These are phyloP conservation scores for Ogataea corticis DNA, from an alignment of 805 yeast species.

Conservation along the genomic window DNA sequence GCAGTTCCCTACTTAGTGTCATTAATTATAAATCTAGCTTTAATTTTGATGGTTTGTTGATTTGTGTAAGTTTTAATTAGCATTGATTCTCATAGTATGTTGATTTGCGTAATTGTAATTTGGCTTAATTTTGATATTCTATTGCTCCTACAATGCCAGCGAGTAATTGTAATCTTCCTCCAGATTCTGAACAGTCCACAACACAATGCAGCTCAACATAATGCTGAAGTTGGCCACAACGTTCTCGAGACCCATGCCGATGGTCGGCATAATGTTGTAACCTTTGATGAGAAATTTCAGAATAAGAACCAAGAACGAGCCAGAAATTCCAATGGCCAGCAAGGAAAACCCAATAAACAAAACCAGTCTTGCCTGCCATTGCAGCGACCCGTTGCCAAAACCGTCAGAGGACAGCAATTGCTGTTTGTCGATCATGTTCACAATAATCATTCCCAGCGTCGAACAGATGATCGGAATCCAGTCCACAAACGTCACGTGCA, in stretches of 20 bases:
- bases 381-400: conserved; percentile 47
- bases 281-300: conserved; percentile 80
- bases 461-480: conserved; percentile 95
- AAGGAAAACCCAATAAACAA: conserved; percentile 67
- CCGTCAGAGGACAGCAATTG: conserved; percentile 37
- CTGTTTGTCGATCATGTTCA: conserved; percentile 70
- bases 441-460: conserved; percentile 83
- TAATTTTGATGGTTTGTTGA: not conserved
- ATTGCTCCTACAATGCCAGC: conserved; percentile 62
- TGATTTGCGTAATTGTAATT: not conserved
- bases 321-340: conserved; percentile 77
- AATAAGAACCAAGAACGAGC: conserved; percentile 84
- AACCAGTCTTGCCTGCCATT: conserved; percentile 93
- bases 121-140: too few species aligned
- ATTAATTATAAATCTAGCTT: conserved; percentile 7
- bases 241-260: conserved; percentile 92
- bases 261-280: conserved; percentile 74
- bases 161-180: conserved; percentile 96
- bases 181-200: conserved; percentile 94
- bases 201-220: conserved; percentile 82
- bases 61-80: not conserved
- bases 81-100: too few species aligned
- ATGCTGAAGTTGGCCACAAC: conserved; percentile 76
- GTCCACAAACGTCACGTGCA: conserved; percentile 88
- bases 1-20: conserved; percentile 5